Evolutionary conservation across 805 yeast genomes (phyloP).

Genomic region (Saturnispora dispora): DNA sequence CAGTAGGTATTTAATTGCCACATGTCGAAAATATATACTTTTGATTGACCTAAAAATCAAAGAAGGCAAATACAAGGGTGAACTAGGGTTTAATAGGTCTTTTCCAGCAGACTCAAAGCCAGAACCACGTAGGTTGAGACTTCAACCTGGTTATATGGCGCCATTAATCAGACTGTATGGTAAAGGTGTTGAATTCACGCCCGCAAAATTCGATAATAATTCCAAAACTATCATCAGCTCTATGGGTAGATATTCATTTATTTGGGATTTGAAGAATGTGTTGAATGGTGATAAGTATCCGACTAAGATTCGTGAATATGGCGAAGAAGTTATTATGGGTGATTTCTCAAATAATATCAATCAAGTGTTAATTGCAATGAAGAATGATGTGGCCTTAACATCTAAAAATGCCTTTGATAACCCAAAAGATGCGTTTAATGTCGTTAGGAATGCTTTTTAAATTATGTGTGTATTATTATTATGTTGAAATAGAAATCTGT

Average conservation of each 20-base stretch:
- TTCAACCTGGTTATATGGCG: constrained; percentile 66
- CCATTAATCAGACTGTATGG: constrained; percentile 45
- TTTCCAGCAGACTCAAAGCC: constrained; percentile 62
- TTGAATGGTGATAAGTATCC: constrained; percentile 43
- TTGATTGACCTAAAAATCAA: constrained; percentile 59
- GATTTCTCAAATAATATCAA: constrained; percentile 69
- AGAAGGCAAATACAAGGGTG: constrained; percentile 50
- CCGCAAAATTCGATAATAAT: constrained; percentile 72
- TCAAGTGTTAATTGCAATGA: constrained; percentile 63
- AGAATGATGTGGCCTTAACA: constrained; percentile 69
- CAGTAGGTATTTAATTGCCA: constrained; percentile 76
- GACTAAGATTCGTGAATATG: constrained; percentile 56
- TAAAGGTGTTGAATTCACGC: constrained; percentile 48
- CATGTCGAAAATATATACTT: constrained; percentile 63
- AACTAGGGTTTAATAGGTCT: constrained; percentile 53
- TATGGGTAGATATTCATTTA: constrained; percentile 53
- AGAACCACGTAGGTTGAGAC: constrained; percentile 53
- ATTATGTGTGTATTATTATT: not conserved
- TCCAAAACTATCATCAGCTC: constrained; percentile 32
- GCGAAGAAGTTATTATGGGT: constrained; percentile 58
- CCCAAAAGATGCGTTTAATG: constrained; percentile 31
- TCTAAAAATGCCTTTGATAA: constrained; percentile 48
- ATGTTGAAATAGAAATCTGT: constrained; percentile 8
- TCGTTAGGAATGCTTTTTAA: constrained; percentile 20
- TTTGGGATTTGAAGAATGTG: constrained; percentile 66